Conservation (phyloP, 1,139 yeast genomes). For the Taphrina flavorubra region DNA sequence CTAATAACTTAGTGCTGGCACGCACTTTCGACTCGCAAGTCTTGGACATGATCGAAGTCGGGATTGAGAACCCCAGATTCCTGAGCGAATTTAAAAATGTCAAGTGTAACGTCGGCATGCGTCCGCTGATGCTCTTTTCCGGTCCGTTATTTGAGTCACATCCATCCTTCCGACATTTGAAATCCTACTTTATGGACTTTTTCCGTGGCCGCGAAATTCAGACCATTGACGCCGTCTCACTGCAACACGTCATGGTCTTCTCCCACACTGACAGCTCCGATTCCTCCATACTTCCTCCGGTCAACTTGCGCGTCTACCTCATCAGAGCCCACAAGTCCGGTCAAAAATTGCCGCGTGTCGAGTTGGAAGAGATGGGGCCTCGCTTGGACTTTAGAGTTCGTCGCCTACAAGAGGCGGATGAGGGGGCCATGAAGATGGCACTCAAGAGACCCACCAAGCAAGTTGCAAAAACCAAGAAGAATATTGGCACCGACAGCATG, state of each 20-base stretch:
- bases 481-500: conserved; percentile 80
- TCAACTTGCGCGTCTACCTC: conserved; percentile 88
- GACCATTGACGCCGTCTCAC: conserved; percentile 90
- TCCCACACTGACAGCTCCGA: conserved; percentile 71
- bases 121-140: conserved; percentile 92
- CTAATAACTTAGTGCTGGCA: conserved; percentile 83
- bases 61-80: conserved; percentile 71
- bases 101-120: conserved; percentile 85
- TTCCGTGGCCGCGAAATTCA: conserved; percentile 83
- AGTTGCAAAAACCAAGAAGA: conserved; percentile 83
- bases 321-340: conserved; percentile 75
- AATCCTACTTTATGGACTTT: conserved; percentile 87
- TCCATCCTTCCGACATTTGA: conserved; percentile 82
- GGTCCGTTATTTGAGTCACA: conserved; percentile 91
- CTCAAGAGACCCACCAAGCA: conserved; percentile 78
- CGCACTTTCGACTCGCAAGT: conserved; percentile 89
- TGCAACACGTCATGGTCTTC: conserved; percentile 85
- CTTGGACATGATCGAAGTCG: conserved; percentile 91
- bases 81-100: conserved; percentile 73
- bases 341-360: conserved; percentile 91
- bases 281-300: conserved; percentile 64
- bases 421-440: conserved; percentile 92
- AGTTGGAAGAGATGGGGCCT: conserved; percentile 94
- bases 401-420: conserved; percentile 79
- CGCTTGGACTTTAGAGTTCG: conserved; percentile 92